Evolutionary conservation across 2,329 filamentous ascomycete species (phyloP).

Genomic region (Phyllosticta paracitricarpa): DNA sequence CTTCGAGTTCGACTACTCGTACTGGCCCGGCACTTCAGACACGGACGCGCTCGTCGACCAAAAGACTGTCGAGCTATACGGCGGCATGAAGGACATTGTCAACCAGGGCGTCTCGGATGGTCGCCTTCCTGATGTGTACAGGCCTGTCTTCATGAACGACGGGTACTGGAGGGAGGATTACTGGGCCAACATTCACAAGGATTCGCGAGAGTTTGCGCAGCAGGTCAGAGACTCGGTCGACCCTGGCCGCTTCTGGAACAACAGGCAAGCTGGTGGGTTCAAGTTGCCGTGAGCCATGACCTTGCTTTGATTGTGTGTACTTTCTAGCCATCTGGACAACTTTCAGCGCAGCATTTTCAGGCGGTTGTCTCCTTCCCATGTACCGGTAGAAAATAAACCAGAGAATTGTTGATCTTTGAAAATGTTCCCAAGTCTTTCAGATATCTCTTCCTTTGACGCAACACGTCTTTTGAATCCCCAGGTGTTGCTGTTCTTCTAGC

Average conservation of each 20-base stretch:
- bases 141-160: constrained; percentile 40
- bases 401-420: background rate
- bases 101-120: constrained; percentile 25
- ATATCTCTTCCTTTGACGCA: too few relatives aligned
- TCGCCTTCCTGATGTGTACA: constrained; percentile 30
- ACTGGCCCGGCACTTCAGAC: constrained; percentile 18
- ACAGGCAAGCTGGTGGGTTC: constrained; percentile 30
- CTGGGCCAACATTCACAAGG: constrained; percentile 29
- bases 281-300: constrained; percentile 16
- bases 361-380: background rate
- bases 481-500: too few relatives aligned
- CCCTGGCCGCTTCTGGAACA: constrained; percentile 31
- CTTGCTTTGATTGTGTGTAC: background rate
- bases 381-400: background rate
- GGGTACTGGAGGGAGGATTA: constrained; percentile 36
- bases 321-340: background rate
- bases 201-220: constrained; percentile 20
- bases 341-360: background rate
- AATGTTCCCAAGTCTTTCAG: too few relatives aligned
- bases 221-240: constrained; percentile 28
- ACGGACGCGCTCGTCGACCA: constrained; percentile 29
- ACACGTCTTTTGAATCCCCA: too few relatives aligned
- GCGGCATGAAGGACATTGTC: constrained; percentile 26
- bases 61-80: constrained; percentile 29
- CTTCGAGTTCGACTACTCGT: constrained; percentile 37